Conservation (phyloP, 352 stramenopile genomes). For the Phytophthora cryptogea region DNA sequence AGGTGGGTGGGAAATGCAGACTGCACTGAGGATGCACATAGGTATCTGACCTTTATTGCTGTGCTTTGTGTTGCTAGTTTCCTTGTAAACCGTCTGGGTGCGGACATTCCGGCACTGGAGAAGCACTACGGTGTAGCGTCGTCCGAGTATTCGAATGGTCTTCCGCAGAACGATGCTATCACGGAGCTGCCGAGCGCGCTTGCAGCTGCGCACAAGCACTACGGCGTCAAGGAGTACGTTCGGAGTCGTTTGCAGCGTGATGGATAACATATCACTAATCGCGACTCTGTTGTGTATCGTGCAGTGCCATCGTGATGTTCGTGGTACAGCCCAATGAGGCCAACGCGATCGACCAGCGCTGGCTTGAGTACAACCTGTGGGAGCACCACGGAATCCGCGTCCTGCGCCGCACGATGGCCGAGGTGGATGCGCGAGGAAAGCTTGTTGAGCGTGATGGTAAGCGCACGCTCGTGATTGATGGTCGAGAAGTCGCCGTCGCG, state of each 20-base stretch:
- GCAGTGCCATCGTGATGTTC: constrained; percentile 86
- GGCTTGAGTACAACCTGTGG: constrained; percentile 93
- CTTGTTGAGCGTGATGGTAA: constrained; percentile 46
- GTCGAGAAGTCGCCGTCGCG: constrained; percentile 89
- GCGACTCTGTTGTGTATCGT: not conserved
- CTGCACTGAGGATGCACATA: not conserved
- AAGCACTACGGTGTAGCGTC: constrained; percentile 53
- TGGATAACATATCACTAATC: constrained; percentile 3
- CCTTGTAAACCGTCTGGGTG: constrained; percentile 53
- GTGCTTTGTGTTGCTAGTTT: constrained; percentile 35
- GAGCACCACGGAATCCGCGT: constrained; percentile 80
- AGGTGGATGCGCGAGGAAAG: constrained; percentile 51
- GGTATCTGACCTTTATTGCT: constrained; percentile 1
- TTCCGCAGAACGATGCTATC: constrained; percentile 75
- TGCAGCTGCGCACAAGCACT: constrained; percentile 68
- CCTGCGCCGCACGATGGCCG: constrained; percentile 73
- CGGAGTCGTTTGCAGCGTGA: not conserved
- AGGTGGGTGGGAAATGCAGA: constrained; percentile 48
- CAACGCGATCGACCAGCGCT: constrained; percentile 93
- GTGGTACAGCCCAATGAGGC: constrained; percentile 89
- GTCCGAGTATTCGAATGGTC: constrained; percentile 41
- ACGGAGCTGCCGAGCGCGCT: constrained; percentile 69
- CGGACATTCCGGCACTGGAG: constrained; percentile 54
- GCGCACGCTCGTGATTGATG: constrained; percentile 62
- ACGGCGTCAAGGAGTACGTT: constrained; percentile 70